Evolutionary conservation across 2,329 filamentous ascomycete species (phyloP).

Genomic region (Pseudogymnoascus sp.): DNA sequence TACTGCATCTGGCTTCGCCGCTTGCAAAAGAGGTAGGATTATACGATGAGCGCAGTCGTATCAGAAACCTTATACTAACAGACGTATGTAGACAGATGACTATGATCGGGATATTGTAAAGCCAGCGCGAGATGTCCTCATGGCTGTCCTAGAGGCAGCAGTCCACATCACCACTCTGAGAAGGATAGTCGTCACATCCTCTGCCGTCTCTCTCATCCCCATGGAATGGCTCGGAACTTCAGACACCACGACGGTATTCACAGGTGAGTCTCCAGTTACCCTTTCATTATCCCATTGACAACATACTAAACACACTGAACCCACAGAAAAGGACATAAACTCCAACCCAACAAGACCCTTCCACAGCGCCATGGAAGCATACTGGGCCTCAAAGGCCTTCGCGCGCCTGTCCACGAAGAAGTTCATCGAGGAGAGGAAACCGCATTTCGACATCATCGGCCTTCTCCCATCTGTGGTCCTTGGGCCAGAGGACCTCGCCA

Average conservation of each 20-base stretch:
- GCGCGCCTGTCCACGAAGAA: conserved; percentile 17
- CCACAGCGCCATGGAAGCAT: conserved; percentile 18
- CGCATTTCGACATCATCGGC: neutral
- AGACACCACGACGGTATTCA: neutral
- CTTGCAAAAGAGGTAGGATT: neutral
- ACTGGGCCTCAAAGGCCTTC: conserved; percentile 22
- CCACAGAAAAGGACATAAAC: neutral
- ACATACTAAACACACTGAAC: neutral
- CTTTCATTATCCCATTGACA: too few relatives aligned
- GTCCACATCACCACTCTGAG: neutral
- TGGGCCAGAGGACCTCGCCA: conserved; percentile 4
- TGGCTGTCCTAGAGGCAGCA: neutral
- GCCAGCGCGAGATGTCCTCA: neutral
- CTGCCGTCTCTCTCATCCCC: neutral
- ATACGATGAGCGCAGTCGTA: neutral
- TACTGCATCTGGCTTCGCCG: neutral
- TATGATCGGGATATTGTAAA: neutral
- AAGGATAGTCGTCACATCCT: conserved; percentile 3
- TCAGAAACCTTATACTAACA: neutral
- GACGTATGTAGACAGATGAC: neutral
- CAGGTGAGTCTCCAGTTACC: neutral
- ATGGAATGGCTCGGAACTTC: neutral
- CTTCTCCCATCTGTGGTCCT: conserved; percentile 9
- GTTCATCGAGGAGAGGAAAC: conserved; percentile 13
- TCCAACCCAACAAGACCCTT: neutral